Evolutionary conservation across 2,329 filamentous ascomycete genomes (phyloP).

Genomic region (Penicillium expansum): DNA sequence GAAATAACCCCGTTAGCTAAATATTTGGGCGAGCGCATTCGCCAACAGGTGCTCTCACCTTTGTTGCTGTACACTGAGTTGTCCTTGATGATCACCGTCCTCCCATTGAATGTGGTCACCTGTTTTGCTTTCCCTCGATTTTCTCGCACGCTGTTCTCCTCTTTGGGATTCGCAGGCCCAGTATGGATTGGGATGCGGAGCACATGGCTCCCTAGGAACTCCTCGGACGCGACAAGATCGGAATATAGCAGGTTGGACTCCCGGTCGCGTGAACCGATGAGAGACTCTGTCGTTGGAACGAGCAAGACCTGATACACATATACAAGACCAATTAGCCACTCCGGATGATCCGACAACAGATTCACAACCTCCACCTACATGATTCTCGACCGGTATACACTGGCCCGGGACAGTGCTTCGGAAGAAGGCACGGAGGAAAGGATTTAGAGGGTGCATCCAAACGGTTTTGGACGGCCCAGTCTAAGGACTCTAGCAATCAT

Average conservation of each 20-base stretch:
- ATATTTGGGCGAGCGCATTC: constrained; percentile 1
- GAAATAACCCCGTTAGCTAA: constrained; percentile 13
- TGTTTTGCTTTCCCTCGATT: constrained; percentile 90
- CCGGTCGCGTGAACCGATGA: constrained; percentile 81
- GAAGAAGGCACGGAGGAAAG: constrained; percentile 98
- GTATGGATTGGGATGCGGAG: constrained; percentile 69
- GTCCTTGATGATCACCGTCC: constrained; percentile 93
- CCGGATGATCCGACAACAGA: constrained; percentile 13
- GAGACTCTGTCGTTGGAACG: constrained; percentile 87
- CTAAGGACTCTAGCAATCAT: constrained; percentile 36
- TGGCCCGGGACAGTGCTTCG: constrained; percentile 88
- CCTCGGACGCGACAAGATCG: constrained; percentile 83
- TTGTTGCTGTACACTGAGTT: constrained; percentile 93
- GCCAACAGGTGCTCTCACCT: constrained; percentile 55
- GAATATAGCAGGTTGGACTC: constrained; percentile 74
- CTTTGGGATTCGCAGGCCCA: constrained; percentile 50
- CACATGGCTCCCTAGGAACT: constrained; percentile 96
- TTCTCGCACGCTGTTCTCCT: constrained; percentile 70
- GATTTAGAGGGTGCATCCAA: constrained; percentile 98
- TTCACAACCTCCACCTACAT: constrained; percentile 51
- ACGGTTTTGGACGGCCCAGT: constrained; percentile 44
- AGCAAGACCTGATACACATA: constrained; percentile 66
- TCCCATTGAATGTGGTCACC: constrained; percentile 86
- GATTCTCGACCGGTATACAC: constrained; percentile 86
- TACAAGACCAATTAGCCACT: constrained; percentile 11